These are phyloP conservation scores for Fusarium graminum DNA, from an alignment of 2,329 filamentous ascomycete species.

Conservation along the genomic window DNA sequence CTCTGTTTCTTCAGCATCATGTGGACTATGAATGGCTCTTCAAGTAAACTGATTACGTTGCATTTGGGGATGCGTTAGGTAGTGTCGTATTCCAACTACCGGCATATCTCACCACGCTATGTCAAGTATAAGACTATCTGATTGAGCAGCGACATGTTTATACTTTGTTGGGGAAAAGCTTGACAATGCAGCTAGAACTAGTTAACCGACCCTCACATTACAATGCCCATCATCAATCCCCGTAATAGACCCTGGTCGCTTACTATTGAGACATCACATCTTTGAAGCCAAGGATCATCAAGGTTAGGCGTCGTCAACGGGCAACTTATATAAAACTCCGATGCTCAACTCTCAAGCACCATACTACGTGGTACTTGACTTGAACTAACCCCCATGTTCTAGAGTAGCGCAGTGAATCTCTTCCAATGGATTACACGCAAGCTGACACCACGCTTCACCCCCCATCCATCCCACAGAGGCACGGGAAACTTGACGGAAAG, in stretches of 20 bases:
- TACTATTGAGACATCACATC: slow-evolving; percentile 1
- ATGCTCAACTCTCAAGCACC: slow-evolving; percentile 23
- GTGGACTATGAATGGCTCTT: too few relatives aligned
- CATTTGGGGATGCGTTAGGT: too few relatives aligned
- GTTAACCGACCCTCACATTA: too few relatives aligned
- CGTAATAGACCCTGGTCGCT: background rate
- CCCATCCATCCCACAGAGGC: slow-evolving; percentile 14
- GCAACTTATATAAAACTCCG: slow-evolving; percentile 31
- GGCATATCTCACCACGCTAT: too few relatives aligned
- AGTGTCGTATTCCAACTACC: too few relatives aligned
- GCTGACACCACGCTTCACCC: slow-evolving; percentile 20
- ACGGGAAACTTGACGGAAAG: slow-evolving; percentile 3
- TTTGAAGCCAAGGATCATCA: background rate
- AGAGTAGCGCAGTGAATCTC: slow-evolving; percentile 17
- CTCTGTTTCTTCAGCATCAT: too few relatives aligned
- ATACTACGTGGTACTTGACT: slow-evolving; percentile 19
- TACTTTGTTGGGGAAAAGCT: too few relatives aligned
- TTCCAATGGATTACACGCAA: slow-evolving; percentile 13
- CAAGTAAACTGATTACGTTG: too few relatives aligned
- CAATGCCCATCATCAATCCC: background rate
- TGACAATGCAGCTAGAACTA: too few relatives aligned
- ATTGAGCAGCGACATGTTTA: too few relatives aligned
- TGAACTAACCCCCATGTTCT: slow-evolving; percentile 26
- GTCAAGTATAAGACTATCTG: too few relatives aligned
- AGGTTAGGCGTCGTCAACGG: slow-evolving; percentile 3